Evolutionary conservation across 1,284 basidiomycete genomes (phyloP).

Genomic region (Puccinia horiana): DNA sequence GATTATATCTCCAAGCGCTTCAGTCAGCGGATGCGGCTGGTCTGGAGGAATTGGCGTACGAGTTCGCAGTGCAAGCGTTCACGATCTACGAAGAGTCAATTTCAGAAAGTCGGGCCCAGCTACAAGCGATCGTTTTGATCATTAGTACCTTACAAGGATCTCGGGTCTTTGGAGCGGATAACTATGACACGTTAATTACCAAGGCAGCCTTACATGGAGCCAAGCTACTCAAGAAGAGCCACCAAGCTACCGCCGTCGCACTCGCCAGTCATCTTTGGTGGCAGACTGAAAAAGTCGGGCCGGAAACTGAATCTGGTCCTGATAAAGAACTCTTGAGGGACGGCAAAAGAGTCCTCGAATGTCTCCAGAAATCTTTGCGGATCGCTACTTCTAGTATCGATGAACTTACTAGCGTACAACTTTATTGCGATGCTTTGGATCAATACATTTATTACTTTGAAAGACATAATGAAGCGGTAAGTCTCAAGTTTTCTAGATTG

Average conservation of each 20-base stretch:
- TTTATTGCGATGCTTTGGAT: slow-evolving; percentile 90
- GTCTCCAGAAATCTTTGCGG: slow-evolving; percentile 85
- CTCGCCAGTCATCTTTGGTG: slow-evolving; percentile 94
- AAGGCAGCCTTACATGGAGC: slow-evolving; percentile 92
- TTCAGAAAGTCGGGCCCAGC: slow-evolving; percentile 83
- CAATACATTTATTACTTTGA: slow-evolving; percentile 92
- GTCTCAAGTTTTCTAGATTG: slow-evolving; percentile 39
- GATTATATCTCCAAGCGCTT: slow-evolving; percentile 87
- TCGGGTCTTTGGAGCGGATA: slow-evolving; percentile 81
- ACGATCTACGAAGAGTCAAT: slow-evolving; percentile 94
- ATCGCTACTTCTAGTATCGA: slow-evolving; percentile 92
- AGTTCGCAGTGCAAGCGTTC: slow-evolving; percentile 92
- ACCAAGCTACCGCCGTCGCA: slow-evolving; percentile 89
- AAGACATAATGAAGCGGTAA: slow-evolving; percentile 79
- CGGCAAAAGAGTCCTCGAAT: slow-evolving; percentile 91
- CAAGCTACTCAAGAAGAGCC: slow-evolving; percentile 90
- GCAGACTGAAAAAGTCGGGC: slow-evolving; percentile 69
- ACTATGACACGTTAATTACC: slow-evolving; percentile 91
- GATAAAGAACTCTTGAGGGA: slow-evolving; percentile 64
- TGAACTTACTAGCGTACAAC: slow-evolving; percentile 86
- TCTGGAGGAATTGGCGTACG: slow-evolving; percentile 89
- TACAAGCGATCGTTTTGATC: slow-evolving; percentile 88
- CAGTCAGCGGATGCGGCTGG: slow-evolving; percentile 88
- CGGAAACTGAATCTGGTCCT: slow-evolving; percentile 58
- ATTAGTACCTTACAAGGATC: slow-evolving; percentile 82